phyloP scores from a whole-genome alignment of 2,329 filamentous ascomycete species.

The Fusarium tricinctum region DNA sequence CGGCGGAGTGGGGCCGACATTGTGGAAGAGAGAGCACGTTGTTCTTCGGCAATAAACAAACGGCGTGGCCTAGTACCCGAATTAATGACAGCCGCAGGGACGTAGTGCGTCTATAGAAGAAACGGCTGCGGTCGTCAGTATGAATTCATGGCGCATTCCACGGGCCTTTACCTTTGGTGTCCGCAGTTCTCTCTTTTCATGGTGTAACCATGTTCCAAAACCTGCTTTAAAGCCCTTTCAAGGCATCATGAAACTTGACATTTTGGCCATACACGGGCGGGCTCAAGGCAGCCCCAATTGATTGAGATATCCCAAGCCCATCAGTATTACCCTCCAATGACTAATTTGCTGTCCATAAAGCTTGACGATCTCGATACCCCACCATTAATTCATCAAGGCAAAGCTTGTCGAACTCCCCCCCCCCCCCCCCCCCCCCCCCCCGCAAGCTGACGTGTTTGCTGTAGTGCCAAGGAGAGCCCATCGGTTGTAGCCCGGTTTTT shows the following conservation, averaged over 20 bases:
- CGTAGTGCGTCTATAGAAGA: not conserved
- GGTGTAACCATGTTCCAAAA: slow-evolving; percentile 16
- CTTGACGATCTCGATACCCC: slow-evolving; percentile 39
- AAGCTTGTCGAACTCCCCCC: slow-evolving; percentile 27
- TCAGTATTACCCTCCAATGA: slow-evolving; percentile 5
- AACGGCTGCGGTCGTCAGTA: slow-evolving; percentile 15
- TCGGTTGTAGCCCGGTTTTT: slow-evolving; percentile 8
- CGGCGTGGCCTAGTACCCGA: not conserved
- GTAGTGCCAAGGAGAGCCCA: slow-evolving; percentile 23
- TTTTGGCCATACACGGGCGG: not conserved
- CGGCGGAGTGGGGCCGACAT: slow-evolving; percentile 36
- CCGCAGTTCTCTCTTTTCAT: not conserved
- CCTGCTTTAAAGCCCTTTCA: slow-evolving; percentile 22
- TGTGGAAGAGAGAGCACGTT: not conserved
- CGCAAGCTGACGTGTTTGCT: slow-evolving; percentile 35
- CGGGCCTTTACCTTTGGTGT: slow-evolving; percentile 4
- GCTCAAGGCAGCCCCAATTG: not conserved
- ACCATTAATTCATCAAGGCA: slow-evolving; percentile 13
- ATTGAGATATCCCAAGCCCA: slow-evolving; percentile 4
- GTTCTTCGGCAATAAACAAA: slow-evolving; percentile 23
- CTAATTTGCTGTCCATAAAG: slow-evolving; percentile 3
- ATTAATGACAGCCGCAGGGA: not conserved
- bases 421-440: slow-evolving; percentile 26
- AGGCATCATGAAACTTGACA: slow-evolving; percentile 14
- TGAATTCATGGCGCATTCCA: slow-evolving; percentile 13